Conservation (phyloP, 306 rosid species). For the Glycine latifolia region DNA sequence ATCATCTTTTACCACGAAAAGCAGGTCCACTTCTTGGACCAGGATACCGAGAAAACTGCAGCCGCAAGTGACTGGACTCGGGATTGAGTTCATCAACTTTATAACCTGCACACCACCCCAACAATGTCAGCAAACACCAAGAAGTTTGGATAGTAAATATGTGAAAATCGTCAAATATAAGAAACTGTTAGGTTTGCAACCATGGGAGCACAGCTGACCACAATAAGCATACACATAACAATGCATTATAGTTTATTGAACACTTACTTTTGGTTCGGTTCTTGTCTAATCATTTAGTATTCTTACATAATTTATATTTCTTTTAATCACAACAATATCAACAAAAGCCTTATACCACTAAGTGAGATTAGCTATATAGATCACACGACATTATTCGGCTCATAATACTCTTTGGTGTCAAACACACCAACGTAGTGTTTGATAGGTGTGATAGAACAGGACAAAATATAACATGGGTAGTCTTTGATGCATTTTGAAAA, state of each 20-base stretch:
- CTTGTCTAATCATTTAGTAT: neutral
- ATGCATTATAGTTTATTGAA: neutral
- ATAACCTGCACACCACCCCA: slow-evolving; percentile 62
- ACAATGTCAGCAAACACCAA: slow-evolving; percentile 49
- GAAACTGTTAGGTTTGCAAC: slow-evolving; percentile 10
- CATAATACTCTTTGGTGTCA: too few relatives aligned
- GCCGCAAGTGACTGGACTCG: slow-evolving; percentile 73
- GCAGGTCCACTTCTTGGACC: slow-evolving; percentile 82
- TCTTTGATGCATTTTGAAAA: neutral
- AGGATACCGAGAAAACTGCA: slow-evolving; percentile 92
- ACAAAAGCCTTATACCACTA: neutral
- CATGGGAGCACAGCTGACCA: slow-evolving; percentile 7
- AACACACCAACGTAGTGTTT: neutral
- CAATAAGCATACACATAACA: neutral
- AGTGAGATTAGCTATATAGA: neutral
- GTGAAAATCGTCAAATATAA: neutral
- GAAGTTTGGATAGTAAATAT: neutral
- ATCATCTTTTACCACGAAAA: slow-evolving; percentile 73
- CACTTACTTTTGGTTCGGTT: neutral
- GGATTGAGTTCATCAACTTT: slow-evolving; percentile 75
- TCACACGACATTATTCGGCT: neutral
- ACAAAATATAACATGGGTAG: neutral
- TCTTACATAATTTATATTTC: neutral
- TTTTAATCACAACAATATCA: neutral
- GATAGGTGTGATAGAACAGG: neutral